Evolutionary conservation across 2,329 filamentous ascomycete genomes (phyloP).

Genomic region (Ilyonectria destructans): DNA sequence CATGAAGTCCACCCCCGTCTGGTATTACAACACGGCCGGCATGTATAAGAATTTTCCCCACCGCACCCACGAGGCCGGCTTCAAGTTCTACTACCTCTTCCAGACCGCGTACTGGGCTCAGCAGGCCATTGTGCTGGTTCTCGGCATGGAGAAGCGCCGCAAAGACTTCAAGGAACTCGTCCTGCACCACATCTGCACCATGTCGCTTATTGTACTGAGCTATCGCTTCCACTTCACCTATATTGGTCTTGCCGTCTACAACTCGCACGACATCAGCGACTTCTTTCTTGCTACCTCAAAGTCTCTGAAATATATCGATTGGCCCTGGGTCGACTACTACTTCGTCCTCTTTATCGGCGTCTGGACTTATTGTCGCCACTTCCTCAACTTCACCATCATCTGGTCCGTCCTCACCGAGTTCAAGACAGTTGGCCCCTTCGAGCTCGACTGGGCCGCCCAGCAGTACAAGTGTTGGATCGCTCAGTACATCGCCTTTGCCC

Average conservation of each 20-base stretch:
- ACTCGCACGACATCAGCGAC: conserved; percentile 94
- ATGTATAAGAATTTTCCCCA: conserved; percentile 96
- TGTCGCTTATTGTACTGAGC: conserved; percentile 86
- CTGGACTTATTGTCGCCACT: conserved; percentile 94
- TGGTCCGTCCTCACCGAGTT: conserved; percentile 84
- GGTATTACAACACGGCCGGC: conserved; percentile 93
- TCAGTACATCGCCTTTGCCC: conserved; percentile 76
- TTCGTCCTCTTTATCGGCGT: conserved; percentile 85
- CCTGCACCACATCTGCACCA: conserved; percentile 88
- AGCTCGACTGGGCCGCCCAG: conserved; percentile 81
- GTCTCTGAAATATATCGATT: conserved; percentile 91
- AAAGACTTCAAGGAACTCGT: conserved; percentile 98
- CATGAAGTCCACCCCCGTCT: conserved; percentile 92
- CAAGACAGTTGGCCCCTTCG: conserved; percentile 81
- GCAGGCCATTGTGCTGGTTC: conserved; percentile 90
- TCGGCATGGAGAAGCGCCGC: conserved; percentile 92
- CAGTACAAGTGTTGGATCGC: conserved; percentile 84
- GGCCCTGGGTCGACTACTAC: conserved; percentile 84
- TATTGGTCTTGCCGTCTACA: conserved; percentile 93
- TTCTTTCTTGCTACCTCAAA: conserved; percentile 97
- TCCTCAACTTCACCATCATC: conserved; percentile 84
- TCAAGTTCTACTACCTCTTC: conserved; percentile 98
- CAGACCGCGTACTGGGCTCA: conserved; percentile 97
- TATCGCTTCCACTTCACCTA: conserved; percentile 98
- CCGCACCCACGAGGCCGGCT: conserved; percentile 81